Conservation (phyloP, 129 eudicot species). For the Escallonia rubra region DNA sequence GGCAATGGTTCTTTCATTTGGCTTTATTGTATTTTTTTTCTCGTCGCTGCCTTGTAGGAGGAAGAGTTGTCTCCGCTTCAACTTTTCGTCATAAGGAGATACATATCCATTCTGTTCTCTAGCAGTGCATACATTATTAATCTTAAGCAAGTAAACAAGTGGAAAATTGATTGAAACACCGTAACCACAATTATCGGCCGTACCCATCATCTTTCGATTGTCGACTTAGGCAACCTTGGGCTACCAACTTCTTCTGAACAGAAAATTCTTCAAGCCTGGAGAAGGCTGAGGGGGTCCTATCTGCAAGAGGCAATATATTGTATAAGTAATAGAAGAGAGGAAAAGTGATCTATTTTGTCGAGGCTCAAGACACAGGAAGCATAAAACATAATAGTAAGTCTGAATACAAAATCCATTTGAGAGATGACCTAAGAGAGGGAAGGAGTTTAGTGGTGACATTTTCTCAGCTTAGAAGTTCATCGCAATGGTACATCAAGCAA, state of each 20-base stretch:
- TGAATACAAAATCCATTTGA: too few relatives aligned
- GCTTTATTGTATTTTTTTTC: too few relatives aligned
- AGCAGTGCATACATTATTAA: constrained; percentile 25
- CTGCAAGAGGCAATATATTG: constrained; percentile 10
- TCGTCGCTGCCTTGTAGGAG: not conserved
- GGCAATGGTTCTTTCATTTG: too few relatives aligned
- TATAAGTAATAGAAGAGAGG: too few relatives aligned
- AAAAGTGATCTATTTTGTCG: too few relatives aligned
- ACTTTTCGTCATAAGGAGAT: constrained; percentile 23
- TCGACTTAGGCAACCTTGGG: constrained; percentile 25
- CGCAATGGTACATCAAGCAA: too few relatives aligned
- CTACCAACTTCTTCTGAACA: constrained; percentile 24
- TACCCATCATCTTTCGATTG: constrained; percentile 40
- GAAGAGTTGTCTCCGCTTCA: constrained; percentile 51
- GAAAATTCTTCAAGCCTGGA: constrained; percentile 19
- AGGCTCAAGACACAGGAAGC: too few relatives aligned
- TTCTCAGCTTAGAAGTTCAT: too few relatives aligned
- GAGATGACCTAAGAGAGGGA: too few relatives aligned
- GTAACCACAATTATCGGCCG: constrained; percentile 11
- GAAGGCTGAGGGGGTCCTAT: constrained; percentile 30
- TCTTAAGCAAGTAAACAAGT: constrained; percentile 24
- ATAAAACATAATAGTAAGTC: too few relatives aligned
- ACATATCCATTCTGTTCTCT: constrained; percentile 56
- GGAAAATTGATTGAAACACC: not conserved
- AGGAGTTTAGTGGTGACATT: too few relatives aligned